Evolutionary conservation across 805 yeast species (phyloP).

Genomic region (Myxozyma lipomycoides): DNA sequence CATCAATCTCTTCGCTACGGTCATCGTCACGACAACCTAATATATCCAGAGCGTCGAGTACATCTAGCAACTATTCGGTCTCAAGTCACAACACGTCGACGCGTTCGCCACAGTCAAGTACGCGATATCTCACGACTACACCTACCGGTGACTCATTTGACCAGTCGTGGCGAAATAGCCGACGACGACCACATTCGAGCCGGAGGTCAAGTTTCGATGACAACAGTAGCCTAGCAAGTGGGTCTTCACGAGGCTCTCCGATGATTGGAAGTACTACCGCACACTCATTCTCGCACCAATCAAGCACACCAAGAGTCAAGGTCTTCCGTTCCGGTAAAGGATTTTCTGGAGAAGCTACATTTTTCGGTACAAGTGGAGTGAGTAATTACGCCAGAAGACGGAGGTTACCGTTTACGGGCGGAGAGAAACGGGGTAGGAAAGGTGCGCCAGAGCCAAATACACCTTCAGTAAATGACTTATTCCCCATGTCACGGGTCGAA

Average conservation of each 20-base stretch:
- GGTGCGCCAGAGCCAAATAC: background rate
- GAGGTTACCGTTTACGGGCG: background rate
- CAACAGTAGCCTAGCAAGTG: background rate
- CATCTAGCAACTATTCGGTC: constrained; percentile 22
- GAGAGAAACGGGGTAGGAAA: background rate
- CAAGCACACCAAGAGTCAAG: background rate
- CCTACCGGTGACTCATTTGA: constrained; percentile 9
- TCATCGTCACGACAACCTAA: constrained; percentile 9
- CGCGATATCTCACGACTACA: constrained; percentile 8
- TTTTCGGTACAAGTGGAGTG: background rate
- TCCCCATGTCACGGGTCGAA: background rate
- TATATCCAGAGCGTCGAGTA: constrained; percentile 25
- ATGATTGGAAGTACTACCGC: background rate
- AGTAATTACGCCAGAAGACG: background rate
- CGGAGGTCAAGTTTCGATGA: constrained; percentile 3
- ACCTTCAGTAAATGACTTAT: background rate
- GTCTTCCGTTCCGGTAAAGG: background rate
- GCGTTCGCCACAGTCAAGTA: constrained; percentile 20
- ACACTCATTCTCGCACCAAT: background rate
- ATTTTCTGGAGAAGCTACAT: background rate
- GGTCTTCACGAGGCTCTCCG: background rate
- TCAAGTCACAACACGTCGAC: constrained; percentile 16
- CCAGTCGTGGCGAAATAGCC: constrained; percentile 1
- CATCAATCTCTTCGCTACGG: constrained; percentile 26
- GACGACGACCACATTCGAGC: background rate